A percentile compares a stretch with the other conserved stretches of the same genome.
These are phyloP conservation scores for Allium cepa DNA, from an alignment of 106 monocot genomes.

Conservation along the genomic window DNA sequence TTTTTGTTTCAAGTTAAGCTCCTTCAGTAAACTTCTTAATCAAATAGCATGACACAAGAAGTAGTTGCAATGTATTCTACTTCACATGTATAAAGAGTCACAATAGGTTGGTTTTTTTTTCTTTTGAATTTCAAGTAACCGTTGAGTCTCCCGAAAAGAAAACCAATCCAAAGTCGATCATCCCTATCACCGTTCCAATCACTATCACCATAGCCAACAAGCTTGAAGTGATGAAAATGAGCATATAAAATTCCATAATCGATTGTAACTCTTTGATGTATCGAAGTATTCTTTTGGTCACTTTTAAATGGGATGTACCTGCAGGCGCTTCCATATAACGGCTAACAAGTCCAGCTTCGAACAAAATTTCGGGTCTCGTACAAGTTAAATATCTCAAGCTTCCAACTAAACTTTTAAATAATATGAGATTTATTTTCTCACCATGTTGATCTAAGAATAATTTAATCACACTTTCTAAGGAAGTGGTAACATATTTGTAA, in stretches of 20 bases:
- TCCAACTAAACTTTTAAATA: not conserved
- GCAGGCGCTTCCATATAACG: not conserved
- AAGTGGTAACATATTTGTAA: not conserved
- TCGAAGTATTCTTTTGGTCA: not conserved
- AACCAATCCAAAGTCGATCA: not conserved
- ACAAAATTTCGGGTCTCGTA: not conserved
- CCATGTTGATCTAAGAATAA: not conserved
- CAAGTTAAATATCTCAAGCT: not conserved
- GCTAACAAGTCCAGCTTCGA: not conserved
- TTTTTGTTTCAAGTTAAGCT: too few species aligned
- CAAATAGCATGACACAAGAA: too few species aligned
- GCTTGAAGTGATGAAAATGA: not conserved
- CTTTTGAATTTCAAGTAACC: not conserved
- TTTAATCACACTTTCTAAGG: not conserved
- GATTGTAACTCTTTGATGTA: not conserved
- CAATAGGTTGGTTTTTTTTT: too few species aligned
- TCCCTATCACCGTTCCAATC: not conserved
- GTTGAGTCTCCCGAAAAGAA: not conserved
- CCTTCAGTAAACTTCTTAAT: too few species aligned
- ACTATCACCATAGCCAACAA: not conserved
- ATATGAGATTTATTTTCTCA: not conserved
- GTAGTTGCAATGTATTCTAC: too few species aligned
- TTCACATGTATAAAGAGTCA: too few species aligned
- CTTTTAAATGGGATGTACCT: not conserved
- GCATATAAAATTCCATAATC: not conserved